Evolutionary conservation across 768 basidiomycete species (phyloP).

Genomic region (Nidula microcarpa): DNA sequence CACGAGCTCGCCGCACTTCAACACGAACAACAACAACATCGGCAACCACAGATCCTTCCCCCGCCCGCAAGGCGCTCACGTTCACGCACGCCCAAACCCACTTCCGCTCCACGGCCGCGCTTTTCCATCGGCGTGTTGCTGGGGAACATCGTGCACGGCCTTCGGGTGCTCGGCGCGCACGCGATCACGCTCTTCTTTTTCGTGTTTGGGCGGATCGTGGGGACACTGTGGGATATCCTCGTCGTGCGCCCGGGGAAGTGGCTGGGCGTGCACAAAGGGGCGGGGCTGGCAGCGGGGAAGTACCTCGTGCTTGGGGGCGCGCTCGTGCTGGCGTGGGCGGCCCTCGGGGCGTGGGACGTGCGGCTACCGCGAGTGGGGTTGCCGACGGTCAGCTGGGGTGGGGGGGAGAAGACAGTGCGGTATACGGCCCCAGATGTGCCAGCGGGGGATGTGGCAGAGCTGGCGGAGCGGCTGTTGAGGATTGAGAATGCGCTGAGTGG

Average conservation of each 20-base stretch:
- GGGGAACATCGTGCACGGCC: not conserved
- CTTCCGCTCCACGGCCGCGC: not conserved
- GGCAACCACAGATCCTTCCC: constrained; percentile 1
- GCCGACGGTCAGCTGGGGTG: too few relatives aligned
- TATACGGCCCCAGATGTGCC: constrained; percentile 25
- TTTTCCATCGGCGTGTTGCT: not conserved
- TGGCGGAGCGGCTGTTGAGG: constrained; percentile 56
- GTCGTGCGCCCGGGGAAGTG: constrained; percentile 25
- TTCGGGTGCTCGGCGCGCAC: constrained; percentile 3
- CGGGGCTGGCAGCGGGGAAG: constrained; percentile 17
- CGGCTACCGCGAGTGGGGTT: too few relatives aligned
- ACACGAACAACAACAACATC: constrained; percentile 15
- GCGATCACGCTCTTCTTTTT: constrained; percentile 24
- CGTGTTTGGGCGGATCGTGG: constrained; percentile 44
- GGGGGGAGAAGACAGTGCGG: constrained; percentile 1
- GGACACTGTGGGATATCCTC: constrained; percentile 43
- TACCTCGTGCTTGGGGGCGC: constrained; percentile 38
- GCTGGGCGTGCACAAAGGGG: not conserved
- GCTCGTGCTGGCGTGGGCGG: constrained; percentile 42
- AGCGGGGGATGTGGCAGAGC: constrained; percentile 62
- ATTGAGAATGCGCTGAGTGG: constrained; percentile 64
- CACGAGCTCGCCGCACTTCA: constrained; percentile 19
- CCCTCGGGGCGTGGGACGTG: too few relatives aligned
- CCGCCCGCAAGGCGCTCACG: constrained; percentile 7
- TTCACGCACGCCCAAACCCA: constrained; percentile 27